Base-by-base conservation (phyloP, 176 grass and related monocot genomes). In the Chloris gayana region DNA sequence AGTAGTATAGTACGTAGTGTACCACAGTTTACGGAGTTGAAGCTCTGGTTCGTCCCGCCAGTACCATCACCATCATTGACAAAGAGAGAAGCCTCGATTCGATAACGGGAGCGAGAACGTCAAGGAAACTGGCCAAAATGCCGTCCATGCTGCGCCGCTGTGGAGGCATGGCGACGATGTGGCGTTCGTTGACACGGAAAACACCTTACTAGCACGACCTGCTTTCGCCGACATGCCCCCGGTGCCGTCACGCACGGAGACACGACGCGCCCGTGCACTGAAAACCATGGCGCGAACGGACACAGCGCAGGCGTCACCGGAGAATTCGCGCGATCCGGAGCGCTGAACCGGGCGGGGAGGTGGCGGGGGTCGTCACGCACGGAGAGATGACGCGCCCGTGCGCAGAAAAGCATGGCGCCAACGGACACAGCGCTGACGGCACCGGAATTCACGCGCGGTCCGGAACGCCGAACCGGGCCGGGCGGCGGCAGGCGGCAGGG, bases 161-260 rank as follows among this genome's bases (percentile, higher is more conserved):
- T 26, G 21, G 7, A 30, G 45, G 76, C 19, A 80, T 66, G 84
- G 83, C 12, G 58, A 21, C 33, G 83, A 79, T 45, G 74, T 22
- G 74, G 53, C 74, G 22, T 42, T 17, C 35, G 35, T 37, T 37
- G 63, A 70, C 73, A 32, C 12, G 14, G 69, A 42, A 17, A 15
- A 30, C 68, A 18, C 21, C 37, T 4, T 37, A 37, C 35, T 37
- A 38, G n/a, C n/a, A n/a, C 0, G 2, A 47, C 35, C 12, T n/a
- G 19, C 9, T 37, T 18, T 35, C 17, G 63, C 31, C 33, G 37
- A 26, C 67, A 35, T 35, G 63, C 15, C 1, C n/a, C 17, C 30
- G 7, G 26, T 35, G 17, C 7, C 60, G 60, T 27, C 60, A 63
- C 14, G 60, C 58, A 61, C 12, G 57, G 22, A 29, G 13, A 5